Conservation (phyloP, 2,329 filamentous ascomycete species). For the Biscogniauxia marginata region DNA sequence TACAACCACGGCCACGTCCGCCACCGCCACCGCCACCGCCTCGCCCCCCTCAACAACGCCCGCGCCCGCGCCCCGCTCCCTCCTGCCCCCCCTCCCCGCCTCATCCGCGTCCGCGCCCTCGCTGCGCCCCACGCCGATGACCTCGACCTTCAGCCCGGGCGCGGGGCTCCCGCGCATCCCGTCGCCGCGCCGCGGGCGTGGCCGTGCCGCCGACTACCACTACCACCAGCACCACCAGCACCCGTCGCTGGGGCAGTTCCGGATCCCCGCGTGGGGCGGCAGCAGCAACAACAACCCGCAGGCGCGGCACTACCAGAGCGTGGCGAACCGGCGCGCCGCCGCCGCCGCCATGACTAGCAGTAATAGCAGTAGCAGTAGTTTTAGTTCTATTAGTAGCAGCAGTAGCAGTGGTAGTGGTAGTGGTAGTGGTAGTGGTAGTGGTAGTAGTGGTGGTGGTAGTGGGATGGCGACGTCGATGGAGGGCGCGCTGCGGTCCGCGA, state of each 20-base stretch:
- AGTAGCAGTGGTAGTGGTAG: too few species aligned
- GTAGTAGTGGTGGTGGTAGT: too few species aligned
- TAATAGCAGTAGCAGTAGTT: too few species aligned
- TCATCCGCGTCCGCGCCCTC: constrained; percentile 21
- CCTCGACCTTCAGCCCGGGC: constrained; percentile 29
- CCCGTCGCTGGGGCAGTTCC: constrained; percentile 49
- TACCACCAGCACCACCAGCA: background rate
- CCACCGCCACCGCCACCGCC: constrained; percentile 6
- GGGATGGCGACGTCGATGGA: constrained; percentile 22
- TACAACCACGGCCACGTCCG: constrained; percentile 10
- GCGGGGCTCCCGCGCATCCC: constrained; percentile 53
- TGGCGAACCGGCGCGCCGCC: constrained; percentile 60
- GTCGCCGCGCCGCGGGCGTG: constrained; percentile 24
- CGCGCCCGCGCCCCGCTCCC: constrained; percentile 24
- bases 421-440: too few species aligned
- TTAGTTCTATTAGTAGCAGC: too few species aligned
- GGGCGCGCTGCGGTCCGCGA: constrained; percentile 25
- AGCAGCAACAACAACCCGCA: constrained; percentile 46
- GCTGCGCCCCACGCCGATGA: constrained; percentile 32
- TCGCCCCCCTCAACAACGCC: constrained; percentile 1
- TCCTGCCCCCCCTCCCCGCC: constrained; percentile 12
- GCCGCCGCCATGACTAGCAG: constrained; percentile 32
- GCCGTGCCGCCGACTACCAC: background rate
- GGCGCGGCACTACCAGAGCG: constrained; percentile 60
- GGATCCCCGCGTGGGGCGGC: constrained; percentile 52